Conservation (phyloP, 495 filamentous ascomycete genomes). For the Penicillium diatomitis region DNA sequence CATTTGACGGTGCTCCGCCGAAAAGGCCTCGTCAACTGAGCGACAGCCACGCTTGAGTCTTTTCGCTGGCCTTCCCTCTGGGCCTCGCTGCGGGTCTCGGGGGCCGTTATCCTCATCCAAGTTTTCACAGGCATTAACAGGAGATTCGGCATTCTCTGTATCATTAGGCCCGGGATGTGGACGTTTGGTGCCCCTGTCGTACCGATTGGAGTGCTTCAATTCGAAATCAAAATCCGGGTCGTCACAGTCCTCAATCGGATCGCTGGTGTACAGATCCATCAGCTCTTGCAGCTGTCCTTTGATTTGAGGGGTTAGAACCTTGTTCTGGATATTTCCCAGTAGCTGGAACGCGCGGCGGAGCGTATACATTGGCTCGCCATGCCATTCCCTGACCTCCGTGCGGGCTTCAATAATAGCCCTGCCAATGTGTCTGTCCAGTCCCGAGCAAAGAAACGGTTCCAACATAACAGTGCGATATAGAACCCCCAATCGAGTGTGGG, state of each 20-base stretch:
- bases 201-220: background rate
- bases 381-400: background rate
- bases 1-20: background rate
- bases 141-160: background rate
- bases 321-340: background rate
- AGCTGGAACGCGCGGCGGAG: background rate
- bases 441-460: background rate
- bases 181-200: background rate
- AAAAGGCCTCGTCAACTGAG: background rate
- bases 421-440: background rate
- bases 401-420: background rate
- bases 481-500: background rate
- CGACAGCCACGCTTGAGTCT: background rate
- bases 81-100: background rate
- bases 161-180: background rate
- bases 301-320: background rate
- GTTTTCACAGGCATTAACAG: background rate
- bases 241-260: background rate
- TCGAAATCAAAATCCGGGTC: background rate
- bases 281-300: background rate
- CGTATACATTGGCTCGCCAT: background rate
- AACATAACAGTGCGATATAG: background rate
- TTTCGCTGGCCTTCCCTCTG: background rate
- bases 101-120: background rate
- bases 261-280: background rate